Evolutionary conservation across 352 stramenopile genomes (phyloP), one percentile per base, ranked within the genome.

Genomic region (Phytophthora niederhauseri): DNA sequence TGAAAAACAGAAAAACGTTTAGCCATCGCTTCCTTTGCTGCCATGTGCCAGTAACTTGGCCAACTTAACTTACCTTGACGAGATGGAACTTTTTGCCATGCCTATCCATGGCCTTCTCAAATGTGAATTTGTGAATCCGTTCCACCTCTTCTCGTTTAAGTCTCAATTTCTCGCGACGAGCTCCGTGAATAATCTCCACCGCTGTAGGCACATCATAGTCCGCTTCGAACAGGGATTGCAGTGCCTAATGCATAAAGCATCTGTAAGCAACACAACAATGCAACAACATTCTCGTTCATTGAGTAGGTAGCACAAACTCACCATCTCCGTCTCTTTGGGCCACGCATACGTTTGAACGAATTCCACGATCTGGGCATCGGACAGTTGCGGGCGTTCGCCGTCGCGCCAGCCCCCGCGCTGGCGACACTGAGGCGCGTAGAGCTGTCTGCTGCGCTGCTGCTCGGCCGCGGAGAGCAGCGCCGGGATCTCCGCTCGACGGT

Each of bases 51-150:
- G 49, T 56, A 72, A 38, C 22, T 30, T 57, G 12, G 52, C n/a
- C n/a, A n/a, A n/a, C n/a, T 17, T 6, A 24, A 57, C 36, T 2
- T 60, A 92, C 84, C 73, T 88, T 79, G 41, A 93, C 80, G 4
- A 84, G 52, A 57, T 79, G 82, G 28, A 93, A 91, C 49, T 81
- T 80, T 67, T 93, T 93, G 63, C 78, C 78, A 50, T 93, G 78
- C 52, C 70, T 62, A 11, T 58, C 51, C 14, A 93, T 68, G 14
- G 81, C 79, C 8, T 52, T 72, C 20, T 84, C 78, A 57, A 93
- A 91, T 28, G 59, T 61, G 17, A 51, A 43, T 54, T 51, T 82
- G 43, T 49, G 81, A 67, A 91, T 53, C 14, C 61, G 64, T 53
- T 80, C 55, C 9, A 61, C 58, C 34, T 81, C 59, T 52, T 81